Conservation (phyloP, 768 basidiomycete genomes). For the Xerocomellus chrysenteron region DNA sequence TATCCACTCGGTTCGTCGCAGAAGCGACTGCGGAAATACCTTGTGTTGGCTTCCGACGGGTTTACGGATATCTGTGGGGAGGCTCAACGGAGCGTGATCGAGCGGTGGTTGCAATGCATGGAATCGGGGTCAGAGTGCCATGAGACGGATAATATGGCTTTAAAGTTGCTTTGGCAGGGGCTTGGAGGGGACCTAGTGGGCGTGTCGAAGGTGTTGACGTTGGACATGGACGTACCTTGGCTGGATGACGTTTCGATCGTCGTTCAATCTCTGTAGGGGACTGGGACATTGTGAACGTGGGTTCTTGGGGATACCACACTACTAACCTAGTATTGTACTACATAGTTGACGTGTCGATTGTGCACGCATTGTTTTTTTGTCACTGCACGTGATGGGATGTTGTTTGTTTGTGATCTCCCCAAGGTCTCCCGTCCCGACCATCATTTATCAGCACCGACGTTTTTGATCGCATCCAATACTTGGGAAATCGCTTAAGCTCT, state of each 20-base stretch:
- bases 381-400: too few relatives aligned
- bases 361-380: neutral
- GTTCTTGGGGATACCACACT: neutral
- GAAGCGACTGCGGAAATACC: conserved; percentile 43
- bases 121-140: conserved; percentile 24
- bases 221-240: conserved; percentile 66
- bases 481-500: too few relatives aligned
- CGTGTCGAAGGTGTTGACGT: conserved; percentile 58
- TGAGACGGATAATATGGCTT: conserved; percentile 47
- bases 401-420: neutral
- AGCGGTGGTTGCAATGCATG: conserved; percentile 52
- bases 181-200: conserved; percentile 55
- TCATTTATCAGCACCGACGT: neutral
- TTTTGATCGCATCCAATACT: neutral
- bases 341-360: neutral
- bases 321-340: conserved; percentile 8
- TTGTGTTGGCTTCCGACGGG: conserved; percentile 66
- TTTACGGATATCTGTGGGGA: conserved; percentile 60
- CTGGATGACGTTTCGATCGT: conserved; percentile 68
- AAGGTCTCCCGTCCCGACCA: neutral
- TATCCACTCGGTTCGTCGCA: conserved; percentile 40
- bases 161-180: conserved; percentile 54
- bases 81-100: conserved; percentile 45
- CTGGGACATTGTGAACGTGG: neutral
- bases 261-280: conserved; percentile 51